Percentiles rank a stretch among this genome's conserved stretches.
Evolutionary conservation across 2,329 filamentous ascomycete species (phyloP).

Genomic region (Hysterium pulicare): DNA sequence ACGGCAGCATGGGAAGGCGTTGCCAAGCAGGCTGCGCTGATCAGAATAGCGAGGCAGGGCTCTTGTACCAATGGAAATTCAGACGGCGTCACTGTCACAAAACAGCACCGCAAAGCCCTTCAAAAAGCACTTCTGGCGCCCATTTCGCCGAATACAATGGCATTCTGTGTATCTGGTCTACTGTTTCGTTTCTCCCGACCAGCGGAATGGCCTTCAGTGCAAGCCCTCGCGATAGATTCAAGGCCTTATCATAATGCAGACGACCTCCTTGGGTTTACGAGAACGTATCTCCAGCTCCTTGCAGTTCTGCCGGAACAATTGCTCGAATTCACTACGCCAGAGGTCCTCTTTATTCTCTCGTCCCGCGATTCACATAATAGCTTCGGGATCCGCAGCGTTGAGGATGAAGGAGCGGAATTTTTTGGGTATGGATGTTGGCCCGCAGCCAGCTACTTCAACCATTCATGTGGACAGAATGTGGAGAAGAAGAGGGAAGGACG

Average conservation of each 20-base stretch:
- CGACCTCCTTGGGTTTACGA: conserved; percentile 39
- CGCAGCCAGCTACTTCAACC: conserved; percentile 48
- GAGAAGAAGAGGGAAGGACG: conserved; percentile 40
- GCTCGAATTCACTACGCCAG: conserved; percentile 29
- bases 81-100: conserved; percentile 20
- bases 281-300: conserved; percentile 43
- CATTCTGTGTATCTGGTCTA: conserved; percentile 41
- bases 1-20: conserved; percentile 24
- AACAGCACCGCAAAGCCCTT: conserved; percentile 30
- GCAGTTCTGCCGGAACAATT: conserved; percentile 38
- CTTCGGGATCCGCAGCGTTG: conserved; percentile 45
- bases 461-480: conserved; percentile 45
- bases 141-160: conserved; percentile 38
- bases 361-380: conserved; percentile 45
- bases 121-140: conserved; percentile 26
- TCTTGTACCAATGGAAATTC: neutral
- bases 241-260: conserved; percentile 40
- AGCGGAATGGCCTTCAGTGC: conserved; percentile 28
- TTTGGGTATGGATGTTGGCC: conserved; percentile 49
- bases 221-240: conserved; percentile 39
- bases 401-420: conserved; percentile 47
- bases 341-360: conserved; percentile 34
- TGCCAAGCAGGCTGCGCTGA: conserved; percentile 21
- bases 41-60: conserved; percentile 22
- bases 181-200: conserved; percentile 31